A percentile compares a stretch with the other conserved stretches of the same genome.
These are phyloP conservation scores for Serendipita sp. DNA, from an alignment of 768 basidiomycete genomes.

Conservation along the genomic window DNA sequence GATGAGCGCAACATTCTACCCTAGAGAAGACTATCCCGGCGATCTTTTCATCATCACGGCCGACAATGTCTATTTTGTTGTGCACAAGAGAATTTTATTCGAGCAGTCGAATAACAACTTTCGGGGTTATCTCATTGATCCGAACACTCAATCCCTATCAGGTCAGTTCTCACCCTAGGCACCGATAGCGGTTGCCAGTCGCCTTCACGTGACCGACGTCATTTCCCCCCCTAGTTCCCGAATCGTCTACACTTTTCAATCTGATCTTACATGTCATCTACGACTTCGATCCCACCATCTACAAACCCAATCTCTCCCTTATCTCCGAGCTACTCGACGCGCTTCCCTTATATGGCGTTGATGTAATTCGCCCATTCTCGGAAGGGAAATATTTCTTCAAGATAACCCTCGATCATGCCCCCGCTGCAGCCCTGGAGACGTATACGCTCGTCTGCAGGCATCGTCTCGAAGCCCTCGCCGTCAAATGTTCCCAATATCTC, in stretches of 20 bases:
- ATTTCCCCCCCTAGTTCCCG: not conserved
- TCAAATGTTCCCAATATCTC: constrained; percentile 57
- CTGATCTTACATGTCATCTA: constrained; percentile 60
- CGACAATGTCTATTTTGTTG: constrained; percentile 76
- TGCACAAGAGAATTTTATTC: constrained; percentile 45
- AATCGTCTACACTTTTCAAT: constrained; percentile 38
- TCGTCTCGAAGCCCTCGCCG: constrained; percentile 58
- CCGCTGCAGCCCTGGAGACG: constrained; percentile 50
- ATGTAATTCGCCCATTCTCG: not conserved
- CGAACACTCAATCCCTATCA: constrained; percentile 8
- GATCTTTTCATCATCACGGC: constrained; percentile 53
- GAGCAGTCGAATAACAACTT: constrained; percentile 50
- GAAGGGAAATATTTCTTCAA: constrained; percentile 20
- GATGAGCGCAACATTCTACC: not conserved
- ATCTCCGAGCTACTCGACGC: not conserved
- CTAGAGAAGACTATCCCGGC: not conserved
- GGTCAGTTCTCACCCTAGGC: not conserved
- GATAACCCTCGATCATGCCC: constrained; percentile 50
- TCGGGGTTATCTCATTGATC: constrained; percentile 35
- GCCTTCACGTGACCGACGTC: not conserved
- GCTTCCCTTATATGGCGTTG: constrained; percentile 4
- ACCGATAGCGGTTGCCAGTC: not conserved
- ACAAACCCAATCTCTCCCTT: constrained; percentile 32
- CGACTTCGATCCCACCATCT: constrained; percentile 57
- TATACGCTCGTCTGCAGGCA: constrained; percentile 55